A percentile compares a stretch with the other conserved stretches of the same genome.
Conservation (phyloP, 768 basidiomycete species). For the Lanmaoa rubissima region DNA sequence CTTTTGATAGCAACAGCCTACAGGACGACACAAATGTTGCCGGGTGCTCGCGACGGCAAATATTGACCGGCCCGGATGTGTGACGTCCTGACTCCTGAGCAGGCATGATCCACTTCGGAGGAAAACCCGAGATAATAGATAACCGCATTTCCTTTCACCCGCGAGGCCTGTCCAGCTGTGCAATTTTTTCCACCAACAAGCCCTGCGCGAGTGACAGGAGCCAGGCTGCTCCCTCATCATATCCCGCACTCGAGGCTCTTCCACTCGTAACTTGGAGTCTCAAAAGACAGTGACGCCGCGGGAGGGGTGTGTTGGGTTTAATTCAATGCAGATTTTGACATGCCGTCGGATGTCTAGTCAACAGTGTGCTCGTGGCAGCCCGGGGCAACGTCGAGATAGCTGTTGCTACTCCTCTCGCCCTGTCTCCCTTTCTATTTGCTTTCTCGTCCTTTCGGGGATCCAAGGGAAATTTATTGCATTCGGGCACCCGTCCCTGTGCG, state of each 20-base stretch:
- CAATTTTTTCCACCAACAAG: not conserved
- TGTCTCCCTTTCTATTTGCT: not conserved
- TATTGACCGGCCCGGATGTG: not conserved
- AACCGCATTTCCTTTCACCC: not conserved
- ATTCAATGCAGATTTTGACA: not conserved
- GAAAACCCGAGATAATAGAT: not conserved
- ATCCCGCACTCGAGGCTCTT: not conserved
- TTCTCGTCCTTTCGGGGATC: not conserved
- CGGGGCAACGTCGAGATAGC: not conserved
- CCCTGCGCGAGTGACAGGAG: not conserved
- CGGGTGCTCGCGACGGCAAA: not conserved
- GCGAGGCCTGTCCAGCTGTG: not conserved
- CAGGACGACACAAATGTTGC: not conserved
- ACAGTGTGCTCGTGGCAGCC: not conserved
- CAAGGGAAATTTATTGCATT: not conserved
- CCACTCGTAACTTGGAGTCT: too few species aligned
- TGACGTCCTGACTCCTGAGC: not conserved
- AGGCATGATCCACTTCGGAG: not conserved
- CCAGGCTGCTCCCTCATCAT: not conserved
- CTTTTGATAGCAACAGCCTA: not conserved
- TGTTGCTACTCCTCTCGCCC: not conserved
- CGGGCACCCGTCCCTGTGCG: conserved; percentile 3
- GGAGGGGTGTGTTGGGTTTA: not conserved
- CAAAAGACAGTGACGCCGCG: too few species aligned
- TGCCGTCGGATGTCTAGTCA: not conserved